Conservation (phyloP, 768 basidiomycete genomes). For the Daedaleopsis sinensis region DNA sequence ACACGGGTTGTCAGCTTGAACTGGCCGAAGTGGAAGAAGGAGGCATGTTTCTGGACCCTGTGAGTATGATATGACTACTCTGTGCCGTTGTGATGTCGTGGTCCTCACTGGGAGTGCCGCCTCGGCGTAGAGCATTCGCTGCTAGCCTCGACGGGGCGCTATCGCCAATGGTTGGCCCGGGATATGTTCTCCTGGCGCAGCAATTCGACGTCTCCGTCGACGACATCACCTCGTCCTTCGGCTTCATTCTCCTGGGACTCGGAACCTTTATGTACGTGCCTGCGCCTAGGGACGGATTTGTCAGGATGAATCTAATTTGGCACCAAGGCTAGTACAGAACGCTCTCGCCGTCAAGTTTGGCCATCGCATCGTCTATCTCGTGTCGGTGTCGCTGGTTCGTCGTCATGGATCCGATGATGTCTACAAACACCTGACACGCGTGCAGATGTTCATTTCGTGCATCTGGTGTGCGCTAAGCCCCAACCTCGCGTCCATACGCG, state of each 20-base stretch:
- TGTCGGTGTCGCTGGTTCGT: slow-evolving; percentile 43
- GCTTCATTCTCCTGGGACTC: slow-evolving; percentile 43
- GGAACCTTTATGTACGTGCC: slow-evolving; percentile 43
- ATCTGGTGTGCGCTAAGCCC: slow-evolving; percentile 50
- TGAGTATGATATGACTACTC: slow-evolving; percentile 14
- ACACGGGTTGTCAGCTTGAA: slow-evolving; percentile 30
- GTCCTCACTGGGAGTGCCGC: background rate
- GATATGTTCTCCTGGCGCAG: slow-evolving; percentile 43
- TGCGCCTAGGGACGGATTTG: too few species aligned
- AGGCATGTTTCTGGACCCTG: slow-evolving; percentile 50
- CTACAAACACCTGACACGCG: background rate
- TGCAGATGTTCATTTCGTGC: slow-evolving; percentile 46
- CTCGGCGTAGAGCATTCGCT: slow-evolving; percentile 39
- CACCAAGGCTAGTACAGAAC: slow-evolving; percentile 40
- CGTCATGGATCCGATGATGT: background rate
- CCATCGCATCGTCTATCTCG: slow-evolving; percentile 47
- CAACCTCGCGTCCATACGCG: slow-evolving; percentile 43
- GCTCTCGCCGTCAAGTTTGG: slow-evolving; percentile 47
- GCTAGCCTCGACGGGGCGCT: slow-evolving; percentile 46
- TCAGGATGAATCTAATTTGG: too few species aligned
- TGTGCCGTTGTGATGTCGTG: too few species aligned
- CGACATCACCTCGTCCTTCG: slow-evolving; percentile 46
- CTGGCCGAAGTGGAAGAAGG: slow-evolving; percentile 50
- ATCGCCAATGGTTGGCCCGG: slow-evolving; percentile 46
- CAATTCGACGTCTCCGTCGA: slow-evolving; percentile 47